Evolutionary conservation across 345 rosid species (phyloP).

Genomic region (Geranium brycei): DNA sequence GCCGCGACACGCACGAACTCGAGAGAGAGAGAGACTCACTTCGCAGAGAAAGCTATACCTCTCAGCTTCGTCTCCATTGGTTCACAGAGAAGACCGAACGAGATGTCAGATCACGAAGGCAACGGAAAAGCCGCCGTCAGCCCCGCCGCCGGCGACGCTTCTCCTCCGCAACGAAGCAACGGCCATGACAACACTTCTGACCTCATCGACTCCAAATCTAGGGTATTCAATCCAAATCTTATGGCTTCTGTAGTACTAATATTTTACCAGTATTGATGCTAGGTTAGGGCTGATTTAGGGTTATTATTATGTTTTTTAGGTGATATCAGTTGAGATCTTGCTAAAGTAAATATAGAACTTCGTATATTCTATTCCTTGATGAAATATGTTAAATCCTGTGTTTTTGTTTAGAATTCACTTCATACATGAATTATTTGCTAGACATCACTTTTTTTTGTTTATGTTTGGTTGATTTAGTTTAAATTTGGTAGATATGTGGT

Average conservation of each 20-base stretch:
- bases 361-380: too few relatives aligned
- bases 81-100: slow-evolving; percentile 3
- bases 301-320: background rate
- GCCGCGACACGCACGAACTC: too few relatives aligned
- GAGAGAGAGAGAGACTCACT: background rate
- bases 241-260: background rate
- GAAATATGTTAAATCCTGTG: too few relatives aligned
- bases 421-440: too few relatives aligned
- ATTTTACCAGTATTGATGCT: background rate
- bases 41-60: slow-evolving; percentile 5
- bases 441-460: too few relatives aligned
- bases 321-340: background rate
- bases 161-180: slow-evolving; percentile 35
- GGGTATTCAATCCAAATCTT: slow-evolving; percentile 24
- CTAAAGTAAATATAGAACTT: background rate
- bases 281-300: background rate
- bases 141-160: slow-evolving; percentile 30
- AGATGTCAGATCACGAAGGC: slow-evolving; percentile 60
- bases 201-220: slow-evolving; percentile 44
- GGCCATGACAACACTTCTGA: slow-evolving; percentile 41
- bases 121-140: slow-evolving; percentile 41
- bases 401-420: too few relatives aligned
- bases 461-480: too few relatives aligned
- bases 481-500: too few relatives aligned
- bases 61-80: background rate